These are phyloP conservation scores for Huntiella abstrusa DNA, from an alignment of 2,329 filamentous ascomycete species.

Conservation along the genomic window DNA sequence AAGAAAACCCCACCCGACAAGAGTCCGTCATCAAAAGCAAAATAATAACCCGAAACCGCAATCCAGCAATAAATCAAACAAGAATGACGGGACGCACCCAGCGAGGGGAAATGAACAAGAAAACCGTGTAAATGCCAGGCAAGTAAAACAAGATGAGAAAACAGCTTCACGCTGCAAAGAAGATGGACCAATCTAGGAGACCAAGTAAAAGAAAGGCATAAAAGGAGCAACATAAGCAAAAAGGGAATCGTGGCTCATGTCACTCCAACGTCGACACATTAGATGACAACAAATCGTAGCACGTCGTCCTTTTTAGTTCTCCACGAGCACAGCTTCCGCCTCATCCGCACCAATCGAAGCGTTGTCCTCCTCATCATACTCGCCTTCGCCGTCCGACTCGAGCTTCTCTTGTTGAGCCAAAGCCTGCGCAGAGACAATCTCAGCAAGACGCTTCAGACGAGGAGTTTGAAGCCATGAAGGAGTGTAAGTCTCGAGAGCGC, in stretches of 20 bases:
- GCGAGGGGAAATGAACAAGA: background rate
- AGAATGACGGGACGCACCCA: background rate
- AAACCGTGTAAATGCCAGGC: slow-evolving; percentile 11
- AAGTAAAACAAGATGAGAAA: slow-evolving; percentile 9
- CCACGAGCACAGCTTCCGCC: slow-evolving; percentile 10
- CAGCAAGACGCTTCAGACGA: slow-evolving; percentile 83
- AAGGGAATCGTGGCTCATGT: background rate
- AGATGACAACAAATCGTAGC: slow-evolving; percentile 2
- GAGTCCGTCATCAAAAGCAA: background rate
- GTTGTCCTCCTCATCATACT: slow-evolving; percentile 26
- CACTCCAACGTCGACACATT: background rate
- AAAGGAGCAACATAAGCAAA: slow-evolving; percentile 1
- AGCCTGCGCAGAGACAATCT: slow-evolving; percentile 92
- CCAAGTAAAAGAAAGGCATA: background rate
- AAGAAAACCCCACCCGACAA: background rate
- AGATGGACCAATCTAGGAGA: background rate
- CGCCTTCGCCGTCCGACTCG: slow-evolving; percentile 30
- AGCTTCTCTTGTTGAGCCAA: slow-evolving; percentile 87
- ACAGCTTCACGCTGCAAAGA: slow-evolving; percentile 1
- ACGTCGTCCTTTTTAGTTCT: slow-evolving; percentile 4
- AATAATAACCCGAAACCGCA: background rate
- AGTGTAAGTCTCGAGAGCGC: slow-evolving; percentile 91
- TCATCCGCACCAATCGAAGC: slow-evolving; percentile 12
- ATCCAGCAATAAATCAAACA: background rate
- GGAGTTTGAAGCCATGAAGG: slow-evolving; percentile 97